Base-by-base conservation (phyloP, 495 filamentous ascomycete genomes). In the Penicillium coffeae region DNA sequence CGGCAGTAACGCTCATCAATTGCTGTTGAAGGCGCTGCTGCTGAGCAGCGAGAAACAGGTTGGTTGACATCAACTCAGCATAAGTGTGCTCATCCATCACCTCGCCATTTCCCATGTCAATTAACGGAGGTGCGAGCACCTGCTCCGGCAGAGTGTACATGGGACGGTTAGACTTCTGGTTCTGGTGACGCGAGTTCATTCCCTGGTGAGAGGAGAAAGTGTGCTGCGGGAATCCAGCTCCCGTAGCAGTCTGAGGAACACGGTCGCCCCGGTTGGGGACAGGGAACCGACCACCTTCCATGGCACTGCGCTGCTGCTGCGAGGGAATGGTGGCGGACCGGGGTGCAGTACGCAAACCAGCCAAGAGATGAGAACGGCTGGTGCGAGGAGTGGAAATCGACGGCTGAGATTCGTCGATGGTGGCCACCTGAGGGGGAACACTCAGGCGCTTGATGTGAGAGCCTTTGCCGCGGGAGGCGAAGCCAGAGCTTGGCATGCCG, bases 351-450 rank as follows among this genome's bases (percentile, higher is more conserved):
- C 93, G 83, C 45, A 99, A 77, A 35, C 92, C 90, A 41, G 92
- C 93, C 63, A 99, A 81, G 56, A 99, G 78, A 62, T 96, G 92
- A 52, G 88, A 92, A 50, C 93, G 89, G 68, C 90, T 96, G 42
- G 91, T 97, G 59, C 92, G 83, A 18, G 93, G 93, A 27, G 91
- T 95, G 8, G 88, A 47, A 54, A 72, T 42, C 18, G 68, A 41
- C 57, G 81, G 52, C 76, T 77, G 58, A 52, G 66, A 62, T 77
- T 90, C 80, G 79, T 88, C 62, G 76, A 93, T 75, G 35, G 80
- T 77, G 35, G 76, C 74, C 48, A 85, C 74, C 57, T 78, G 78
- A 35, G 81, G 75, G 48, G 80, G 79, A 27, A 86, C 70, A 59
- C 75, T 85, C 64, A 95, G 76, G 49, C 88, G 88, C 73, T 95